Evolutionary conservation across 345 rosid genomes (phyloP), one percentile per base, ranked within the genome.

Genomic region (Euphorbia peplus): DNA sequence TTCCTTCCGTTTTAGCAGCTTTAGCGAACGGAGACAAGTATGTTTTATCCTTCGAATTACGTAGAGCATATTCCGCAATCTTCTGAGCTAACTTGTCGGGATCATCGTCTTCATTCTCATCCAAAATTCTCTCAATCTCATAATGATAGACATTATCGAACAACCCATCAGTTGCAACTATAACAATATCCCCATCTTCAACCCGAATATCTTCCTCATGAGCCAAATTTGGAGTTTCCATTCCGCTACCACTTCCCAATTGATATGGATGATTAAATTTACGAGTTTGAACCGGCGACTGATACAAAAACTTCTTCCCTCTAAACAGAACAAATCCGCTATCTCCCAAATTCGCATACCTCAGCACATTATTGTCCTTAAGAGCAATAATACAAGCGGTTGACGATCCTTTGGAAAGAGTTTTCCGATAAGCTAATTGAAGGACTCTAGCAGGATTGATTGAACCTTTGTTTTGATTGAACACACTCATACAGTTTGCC

Each of bases 81-180:
- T 0, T 37, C 65, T 25, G 41, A 9, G 73, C 79, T 4, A 75
- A 44, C 0, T 35, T 8, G 22, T 53, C 50, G 0, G 56, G 25
- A 16, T 15, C 42, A 65, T 47, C 18, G 0, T 26, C 41, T 5
- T 46, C 16, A 3, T 19, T 11, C 16, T 21, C 9, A 3, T 15
- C 12, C 37, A 78, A 26, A 16, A 73, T 66, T 10, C 19, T 37
- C 59, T 37, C 59, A n/a, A 72, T 69, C 63, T 77, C 77, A 0
- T 9, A 22, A 2, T 51, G 25, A 22, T 47, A 70, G 28, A 74
- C 11, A 28, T 78, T 78, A 47, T 78, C 81, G 1, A 78, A 8
- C 60, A 74, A 41, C 4, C 81, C 78, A 41, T 78, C 81, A 2
- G 73, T 61, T 0, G 78, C 82, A 1, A 61, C 73, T 15, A 78